These are phyloP conservation scores for Pleurotus ostreatus DNA, from an alignment of 768 basidiomycete species.

Conservation along the genomic window DNA sequence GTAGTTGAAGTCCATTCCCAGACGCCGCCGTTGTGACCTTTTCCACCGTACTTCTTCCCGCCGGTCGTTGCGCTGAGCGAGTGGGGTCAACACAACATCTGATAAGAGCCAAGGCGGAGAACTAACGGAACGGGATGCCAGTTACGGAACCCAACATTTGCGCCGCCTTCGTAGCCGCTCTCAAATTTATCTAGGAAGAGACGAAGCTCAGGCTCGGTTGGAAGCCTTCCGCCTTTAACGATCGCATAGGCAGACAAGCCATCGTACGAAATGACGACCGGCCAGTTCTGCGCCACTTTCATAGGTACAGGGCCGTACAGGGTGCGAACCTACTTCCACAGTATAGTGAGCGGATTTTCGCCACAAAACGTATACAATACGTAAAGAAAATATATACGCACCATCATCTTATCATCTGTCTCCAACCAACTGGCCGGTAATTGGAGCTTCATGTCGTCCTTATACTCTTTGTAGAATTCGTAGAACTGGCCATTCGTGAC, in stretches of 20 bases:
- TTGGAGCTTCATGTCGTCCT: conserved; percentile 36
- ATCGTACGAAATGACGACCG: conserved; percentile 73
- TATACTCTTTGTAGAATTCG: conserved; percentile 44
- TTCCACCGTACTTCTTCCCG: conserved; percentile 40
- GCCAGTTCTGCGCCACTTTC: conserved; percentile 79
- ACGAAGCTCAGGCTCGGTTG: conserved; percentile 84
- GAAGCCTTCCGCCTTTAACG: conserved; percentile 89
- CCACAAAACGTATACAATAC: not conserved
- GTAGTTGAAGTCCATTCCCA: conserved; percentile 97
- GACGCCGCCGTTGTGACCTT: conserved; percentile 88
- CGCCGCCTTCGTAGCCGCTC: conserved; percentile 69
- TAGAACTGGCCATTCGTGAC: conserved; percentile 88
- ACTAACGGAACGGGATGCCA: conserved; percentile 93
- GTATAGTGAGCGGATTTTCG: not conserved
- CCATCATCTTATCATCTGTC: conserved; percentile 44
- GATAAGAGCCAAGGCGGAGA: not conserved
- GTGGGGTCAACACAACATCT: not conserved
- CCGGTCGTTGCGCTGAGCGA: conserved; percentile 63
- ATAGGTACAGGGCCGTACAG: conserved; percentile 83
- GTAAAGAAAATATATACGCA: conserved; percentile 20
- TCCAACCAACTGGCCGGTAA: conserved; percentile 77
- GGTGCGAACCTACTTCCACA: conserved; percentile 61
- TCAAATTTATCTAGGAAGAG: conserved; percentile 75
- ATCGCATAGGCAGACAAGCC: conserved; percentile 77
- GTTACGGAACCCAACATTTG: conserved; percentile 84